Evolutionary conservation across 169 alveolate genomes (phyloP).

Genomic region (Eimeria sp.): DNA sequence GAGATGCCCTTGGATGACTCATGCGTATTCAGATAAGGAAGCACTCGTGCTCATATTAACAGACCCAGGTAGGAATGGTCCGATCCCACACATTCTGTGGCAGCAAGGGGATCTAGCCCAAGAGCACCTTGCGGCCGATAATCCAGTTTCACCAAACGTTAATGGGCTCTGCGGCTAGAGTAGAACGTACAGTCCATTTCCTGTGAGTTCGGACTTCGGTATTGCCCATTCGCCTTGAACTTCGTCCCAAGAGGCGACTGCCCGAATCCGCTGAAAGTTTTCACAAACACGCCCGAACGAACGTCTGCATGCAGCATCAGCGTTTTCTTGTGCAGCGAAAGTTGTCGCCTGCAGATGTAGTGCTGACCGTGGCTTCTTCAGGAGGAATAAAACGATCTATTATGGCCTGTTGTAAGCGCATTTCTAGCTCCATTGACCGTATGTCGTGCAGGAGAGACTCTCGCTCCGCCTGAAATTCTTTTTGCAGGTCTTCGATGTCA

Average conservation of each 20-base stretch:
- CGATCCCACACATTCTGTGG: not conserved
- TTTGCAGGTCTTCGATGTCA: constrained; percentile 90
- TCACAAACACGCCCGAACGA: not conserved
- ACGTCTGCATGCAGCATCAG: not conserved
- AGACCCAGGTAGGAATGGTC: not conserved
- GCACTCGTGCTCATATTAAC: not conserved
- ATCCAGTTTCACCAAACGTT: not conserved
- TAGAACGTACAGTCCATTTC: constrained; percentile 63
- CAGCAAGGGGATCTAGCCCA: not conserved
- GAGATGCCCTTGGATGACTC: not conserved
- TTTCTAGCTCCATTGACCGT: constrained; percentile 87
- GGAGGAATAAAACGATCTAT: constrained; percentile 90
- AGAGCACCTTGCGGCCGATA: not conserved
- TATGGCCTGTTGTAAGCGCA: constrained; percentile 88
- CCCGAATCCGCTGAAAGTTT: constrained; percentile 45
- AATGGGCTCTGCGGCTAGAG: not conserved
- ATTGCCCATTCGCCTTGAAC: constrained; percentile 70
- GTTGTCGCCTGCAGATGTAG: not conserved
- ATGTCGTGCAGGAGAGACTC: constrained; percentile 91
- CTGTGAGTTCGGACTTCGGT: constrained; percentile 69
- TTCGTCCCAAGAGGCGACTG: constrained; percentile 64
- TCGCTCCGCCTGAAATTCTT: constrained; percentile 89
- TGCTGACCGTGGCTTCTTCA: constrained; percentile 83
- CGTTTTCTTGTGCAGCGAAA: not conserved
- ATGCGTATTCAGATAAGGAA: not conserved